Evolutionary conservation across 495 filamentous ascomycete species (phyloP), one percentile per base, ranked within the genome.

Genomic region (Trichoderma erinaceum): DNA sequence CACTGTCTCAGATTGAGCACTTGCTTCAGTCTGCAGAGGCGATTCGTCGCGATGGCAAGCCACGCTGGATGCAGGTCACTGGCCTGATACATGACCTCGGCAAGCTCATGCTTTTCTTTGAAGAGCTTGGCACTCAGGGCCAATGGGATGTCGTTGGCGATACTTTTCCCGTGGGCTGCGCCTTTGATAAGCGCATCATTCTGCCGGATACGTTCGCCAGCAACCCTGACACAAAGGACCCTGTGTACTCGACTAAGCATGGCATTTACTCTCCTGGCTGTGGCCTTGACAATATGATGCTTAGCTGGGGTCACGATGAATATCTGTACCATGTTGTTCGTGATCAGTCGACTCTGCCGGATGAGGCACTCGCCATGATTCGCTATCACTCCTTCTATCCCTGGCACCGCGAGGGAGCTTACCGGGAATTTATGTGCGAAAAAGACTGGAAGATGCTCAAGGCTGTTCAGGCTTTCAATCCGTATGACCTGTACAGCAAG

Each of bases 91-190:
- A 97, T 76, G 92, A 96, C 70, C 82, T 96, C 16, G 92, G 92
- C 70, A 97, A 96, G 78, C 84, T 96, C 18, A 85, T 96, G 41
- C 71, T 76, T 11, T 94, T 87, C 83, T 93, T 95, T 79, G 91
- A 88, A 76, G 41, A 66, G 10, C 65, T 66, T 16, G 89, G 86
- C 65, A 90, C 89, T 12, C 78, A 88, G 68, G 92, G 92, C 63
- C 92, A 97, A 75, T 96, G 92, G 92, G 92, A 95, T 73, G 91
- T 96, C 16, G 92, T 97, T 13, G 92, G 92, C 18, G 92, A 97
- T 72, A 94, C 91, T 0, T 96, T 96, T 79, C 92, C 92, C 41
- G 90, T 97, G n/a, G 92, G 92, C 66, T 93, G 91, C 72, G 85
- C 80, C 63, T 96, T 94, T 70, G 88, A 92, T 70, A 79, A 87